phyloP scores from a whole-genome alignment of 1,284 basidiomycete genomes.

The Papiliotrema fonsecae region DNA sequence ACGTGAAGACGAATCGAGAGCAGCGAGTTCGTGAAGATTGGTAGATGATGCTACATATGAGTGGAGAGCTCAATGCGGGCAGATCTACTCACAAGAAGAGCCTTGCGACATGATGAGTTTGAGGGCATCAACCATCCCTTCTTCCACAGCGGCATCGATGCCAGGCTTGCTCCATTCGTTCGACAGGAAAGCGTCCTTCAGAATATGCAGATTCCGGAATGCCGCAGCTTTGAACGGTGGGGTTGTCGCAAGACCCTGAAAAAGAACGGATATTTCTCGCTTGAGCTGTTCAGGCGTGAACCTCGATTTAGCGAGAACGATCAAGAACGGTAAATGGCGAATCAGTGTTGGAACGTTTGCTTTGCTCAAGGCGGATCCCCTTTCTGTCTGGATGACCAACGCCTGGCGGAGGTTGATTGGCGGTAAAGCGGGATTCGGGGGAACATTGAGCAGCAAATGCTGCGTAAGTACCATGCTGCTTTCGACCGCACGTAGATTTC shows the following conservation, averaged over 20 bases:
- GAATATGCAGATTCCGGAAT: conserved; percentile 39
- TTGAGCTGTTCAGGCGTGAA: conserved; percentile 20
- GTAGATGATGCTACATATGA: neutral
- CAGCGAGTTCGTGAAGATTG: conserved; percentile 11
- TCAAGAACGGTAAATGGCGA: conserved; percentile 36
- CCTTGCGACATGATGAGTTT: conserved; percentile 46
- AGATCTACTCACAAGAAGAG: conserved; percentile 18
- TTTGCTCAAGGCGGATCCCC: conserved; percentile 29
- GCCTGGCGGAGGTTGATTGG: conserved; percentile 33
- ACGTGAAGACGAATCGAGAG: conserved; percentile 24
- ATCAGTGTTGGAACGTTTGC: conserved; percentile 31
- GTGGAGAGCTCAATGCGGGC: neutral
- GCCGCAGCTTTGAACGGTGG: conserved; percentile 46
- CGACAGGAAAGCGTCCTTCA: conserved; percentile 45
- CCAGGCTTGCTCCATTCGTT: conserved; percentile 39
- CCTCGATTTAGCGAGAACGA: conserved; percentile 26
- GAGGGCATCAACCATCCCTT: conserved; percentile 42
- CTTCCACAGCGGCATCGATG: conserved; percentile 30
- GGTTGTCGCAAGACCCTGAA: conserved; percentile 29
- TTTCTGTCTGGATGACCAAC: conserved; percentile 32
- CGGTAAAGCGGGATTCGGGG: conserved; percentile 24
- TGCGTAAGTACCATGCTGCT: conserved; percentile 29
- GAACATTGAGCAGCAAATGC: conserved; percentile 34
- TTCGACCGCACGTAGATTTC: conserved; percentile 25
- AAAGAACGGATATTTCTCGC: conserved; percentile 19